Evolutionary conservation across 768 basidiomycete genomes (phyloP).

Genomic region (Calocybe gangraenosa): DNA sequence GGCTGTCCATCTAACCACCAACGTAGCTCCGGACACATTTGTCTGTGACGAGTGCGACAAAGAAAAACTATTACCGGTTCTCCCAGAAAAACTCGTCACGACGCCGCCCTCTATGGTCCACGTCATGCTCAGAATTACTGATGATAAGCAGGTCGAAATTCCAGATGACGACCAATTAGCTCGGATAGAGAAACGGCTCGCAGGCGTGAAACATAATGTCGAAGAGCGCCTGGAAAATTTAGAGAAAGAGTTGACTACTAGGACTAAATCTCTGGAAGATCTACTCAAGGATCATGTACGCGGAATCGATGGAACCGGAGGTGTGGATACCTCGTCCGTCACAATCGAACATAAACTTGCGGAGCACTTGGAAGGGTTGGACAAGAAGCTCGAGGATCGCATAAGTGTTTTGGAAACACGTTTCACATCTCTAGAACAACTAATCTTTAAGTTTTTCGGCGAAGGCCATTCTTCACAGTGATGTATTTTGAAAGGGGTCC

Average conservation of each 20-base stretch:
- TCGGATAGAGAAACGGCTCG: slow-evolving; percentile 1
- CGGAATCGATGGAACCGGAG: too few relatives aligned
- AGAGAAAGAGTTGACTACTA: not conserved
- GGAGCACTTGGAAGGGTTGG: too few relatives aligned
- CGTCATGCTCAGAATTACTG: too few relatives aligned
- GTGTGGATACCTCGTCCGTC: too few relatives aligned
- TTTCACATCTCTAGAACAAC: too few relatives aligned
- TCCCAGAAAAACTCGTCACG: slow-evolving; percentile 1
- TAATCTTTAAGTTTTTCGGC: too few relatives aligned
- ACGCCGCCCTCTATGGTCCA: not conserved
- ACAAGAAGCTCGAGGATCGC: too few relatives aligned
- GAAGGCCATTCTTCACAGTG: too few relatives aligned
- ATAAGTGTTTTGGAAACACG: too few relatives aligned
- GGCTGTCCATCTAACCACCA: not conserved
- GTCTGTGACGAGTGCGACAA: slow-evolving; percentile 4
- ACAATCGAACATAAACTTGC: too few relatives aligned
- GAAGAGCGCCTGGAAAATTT: slow-evolving; percentile 1
- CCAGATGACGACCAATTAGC: not conserved
- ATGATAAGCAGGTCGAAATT: not conserved
- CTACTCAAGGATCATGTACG: not conserved
- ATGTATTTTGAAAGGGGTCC: too few relatives aligned
- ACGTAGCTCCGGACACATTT: not conserved
- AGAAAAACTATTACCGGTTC: not conserved
- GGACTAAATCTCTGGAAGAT: not conserved
- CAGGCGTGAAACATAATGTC: not conserved